Conservation (phyloP, 2,329 filamentous ascomycete species). For the Helotiales sp. region DNA sequence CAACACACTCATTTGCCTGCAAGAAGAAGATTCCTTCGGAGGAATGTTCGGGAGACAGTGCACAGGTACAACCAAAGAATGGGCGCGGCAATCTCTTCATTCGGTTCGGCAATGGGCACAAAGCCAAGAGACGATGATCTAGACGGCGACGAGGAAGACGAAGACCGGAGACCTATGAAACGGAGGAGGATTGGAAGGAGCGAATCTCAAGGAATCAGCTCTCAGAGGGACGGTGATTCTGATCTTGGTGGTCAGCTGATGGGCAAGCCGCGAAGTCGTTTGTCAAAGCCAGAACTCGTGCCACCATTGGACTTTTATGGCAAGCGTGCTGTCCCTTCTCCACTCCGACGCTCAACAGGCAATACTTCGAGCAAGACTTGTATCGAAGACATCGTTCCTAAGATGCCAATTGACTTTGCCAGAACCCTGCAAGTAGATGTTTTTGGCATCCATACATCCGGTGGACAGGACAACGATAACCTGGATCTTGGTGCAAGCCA, state of each 20-base stretch:
- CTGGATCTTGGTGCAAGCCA: not conserved
- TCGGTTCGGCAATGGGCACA: conserved; percentile 3
- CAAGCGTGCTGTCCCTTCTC: too few species aligned
- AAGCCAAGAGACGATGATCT: conserved; percentile 7
- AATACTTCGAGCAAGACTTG: conserved; percentile 6
- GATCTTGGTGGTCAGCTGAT: conserved; percentile 17
- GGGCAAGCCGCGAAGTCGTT: conserved; percentile 1
- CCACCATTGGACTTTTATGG: conserved; percentile 24
- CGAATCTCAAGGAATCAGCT: not conserved
- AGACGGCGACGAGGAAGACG: conserved; percentile 26
- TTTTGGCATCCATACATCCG: conserved; percentile 15
- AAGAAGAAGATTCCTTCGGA: conserved; percentile 18
- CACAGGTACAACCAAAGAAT: conserved; percentile 18
- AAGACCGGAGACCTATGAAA: conserved; percentile 27
- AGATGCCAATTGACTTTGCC: conserved; percentile 18
- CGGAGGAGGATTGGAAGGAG: conserved; percentile 18
- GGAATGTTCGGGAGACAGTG: conserved; percentile 26
- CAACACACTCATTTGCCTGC: conserved; percentile 5
- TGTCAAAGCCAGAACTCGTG: conserved; percentile 13
- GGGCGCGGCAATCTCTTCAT: conserved; percentile 24
- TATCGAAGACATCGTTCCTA: conserved; percentile 13
- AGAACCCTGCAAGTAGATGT: conserved; percentile 27
- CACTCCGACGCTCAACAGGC: too few species aligned
- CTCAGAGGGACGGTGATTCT: not conserved
- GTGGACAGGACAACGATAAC: not conserved